Evolutionary conservation across 2,329 filamentous ascomycete genomes (phyloP).

Genomic region (Penicillium sp.): DNA sequence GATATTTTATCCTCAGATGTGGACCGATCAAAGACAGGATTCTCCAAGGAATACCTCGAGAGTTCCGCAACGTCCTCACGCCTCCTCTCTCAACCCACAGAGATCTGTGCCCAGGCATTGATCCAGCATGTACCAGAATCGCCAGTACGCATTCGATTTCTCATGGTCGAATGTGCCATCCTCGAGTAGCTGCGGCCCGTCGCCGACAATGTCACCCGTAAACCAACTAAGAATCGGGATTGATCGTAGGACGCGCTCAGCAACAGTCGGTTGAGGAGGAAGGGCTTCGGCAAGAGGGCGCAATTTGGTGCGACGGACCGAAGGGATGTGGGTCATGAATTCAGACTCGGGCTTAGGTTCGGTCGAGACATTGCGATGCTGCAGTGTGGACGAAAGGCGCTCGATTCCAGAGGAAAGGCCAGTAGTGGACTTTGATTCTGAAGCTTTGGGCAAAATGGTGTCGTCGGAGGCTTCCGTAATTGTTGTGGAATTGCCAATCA

Average conservation of each 20-base stretch:
- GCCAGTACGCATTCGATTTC: constrained; percentile 56
- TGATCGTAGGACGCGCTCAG: constrained; percentile 58
- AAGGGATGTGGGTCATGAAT: constrained; percentile 56
- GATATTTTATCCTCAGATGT: no score
- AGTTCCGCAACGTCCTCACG: constrained; percentile 20
- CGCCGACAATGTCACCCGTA: constrained; percentile 49
- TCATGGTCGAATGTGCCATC: constrained; percentile 62
- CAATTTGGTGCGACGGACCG: constrained; percentile 59
- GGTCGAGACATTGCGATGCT: constrained; percentile 25
- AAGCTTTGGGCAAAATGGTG: constrained; percentile 10
- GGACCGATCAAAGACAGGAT: neutral
- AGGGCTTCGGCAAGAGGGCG: constrained; percentile 65
- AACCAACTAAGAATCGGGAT: constrained; percentile 69
- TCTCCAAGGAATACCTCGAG: neutral
- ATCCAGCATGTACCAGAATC: constrained; percentile 55
- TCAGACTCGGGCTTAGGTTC: constrained; percentile 39
- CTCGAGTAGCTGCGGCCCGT: constrained; percentile 42
- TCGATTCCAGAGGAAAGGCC: constrained; percentile 2
- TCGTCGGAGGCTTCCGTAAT: no score
- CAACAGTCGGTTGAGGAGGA: constrained; percentile 60
- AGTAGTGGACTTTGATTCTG: constrained; percentile 18
- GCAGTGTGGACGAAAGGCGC: constrained; percentile 15
- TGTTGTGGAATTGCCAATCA: no score
- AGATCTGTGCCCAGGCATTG: constrained; percentile 54
- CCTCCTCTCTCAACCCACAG: constrained; percentile 53